phyloP scores from a whole-genome alignment of 2,329 filamentous ascomycete genomes.

The Colletotrichum tabaci region DNA sequence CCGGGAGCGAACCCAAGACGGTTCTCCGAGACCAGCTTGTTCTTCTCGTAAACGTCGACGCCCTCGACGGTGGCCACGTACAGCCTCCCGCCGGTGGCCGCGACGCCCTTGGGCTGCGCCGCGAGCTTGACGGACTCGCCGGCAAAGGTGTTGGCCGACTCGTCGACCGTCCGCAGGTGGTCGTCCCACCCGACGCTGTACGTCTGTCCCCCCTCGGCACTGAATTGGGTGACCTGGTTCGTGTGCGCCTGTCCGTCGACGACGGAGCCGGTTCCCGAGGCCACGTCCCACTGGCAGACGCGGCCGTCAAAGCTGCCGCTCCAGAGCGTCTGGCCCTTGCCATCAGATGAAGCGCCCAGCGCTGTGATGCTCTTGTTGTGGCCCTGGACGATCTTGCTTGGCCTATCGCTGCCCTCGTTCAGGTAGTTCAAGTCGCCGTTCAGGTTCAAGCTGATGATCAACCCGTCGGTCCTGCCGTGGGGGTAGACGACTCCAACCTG shows the following conservation, averaged over 20 bases:
- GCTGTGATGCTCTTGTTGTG: constrained; percentile 94
- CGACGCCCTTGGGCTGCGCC: constrained; percentile 85
- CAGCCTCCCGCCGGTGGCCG: constrained; percentile 65
- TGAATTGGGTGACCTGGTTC: constrained; percentile 87
- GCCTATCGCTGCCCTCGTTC: constrained; percentile 77
- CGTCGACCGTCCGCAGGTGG: constrained; percentile 84
- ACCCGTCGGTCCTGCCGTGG: constrained; percentile 82
- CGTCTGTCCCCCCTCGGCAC: constrained; percentile 73
- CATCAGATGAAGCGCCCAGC: constrained; percentile 70
- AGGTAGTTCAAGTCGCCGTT: constrained; percentile 94
- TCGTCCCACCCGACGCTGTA: constrained; percentile 97
- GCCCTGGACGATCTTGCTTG: constrained; percentile 82
- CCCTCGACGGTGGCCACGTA: constrained; percentile 71
- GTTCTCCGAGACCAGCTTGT: constrained; percentile 71
- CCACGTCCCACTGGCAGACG: constrained; percentile 86
- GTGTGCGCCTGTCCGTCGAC: constrained; percentile 87
- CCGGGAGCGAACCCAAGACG: constrained; percentile 77
- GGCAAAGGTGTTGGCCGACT: constrained; percentile 81
- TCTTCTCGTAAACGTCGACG: constrained; percentile 70
- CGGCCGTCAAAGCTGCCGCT: constrained; percentile 95
- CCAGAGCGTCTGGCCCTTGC: constrained; percentile 77
- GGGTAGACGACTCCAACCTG: constrained; percentile 97
- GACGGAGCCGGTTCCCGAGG: constrained; percentile 76
- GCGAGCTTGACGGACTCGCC: constrained; percentile 77
- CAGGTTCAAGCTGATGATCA: constrained; percentile 92